phyloP scores from a whole-genome alignment of 2,329 filamentous ascomycete genomes.

The Trichoderma sp. region DNA sequence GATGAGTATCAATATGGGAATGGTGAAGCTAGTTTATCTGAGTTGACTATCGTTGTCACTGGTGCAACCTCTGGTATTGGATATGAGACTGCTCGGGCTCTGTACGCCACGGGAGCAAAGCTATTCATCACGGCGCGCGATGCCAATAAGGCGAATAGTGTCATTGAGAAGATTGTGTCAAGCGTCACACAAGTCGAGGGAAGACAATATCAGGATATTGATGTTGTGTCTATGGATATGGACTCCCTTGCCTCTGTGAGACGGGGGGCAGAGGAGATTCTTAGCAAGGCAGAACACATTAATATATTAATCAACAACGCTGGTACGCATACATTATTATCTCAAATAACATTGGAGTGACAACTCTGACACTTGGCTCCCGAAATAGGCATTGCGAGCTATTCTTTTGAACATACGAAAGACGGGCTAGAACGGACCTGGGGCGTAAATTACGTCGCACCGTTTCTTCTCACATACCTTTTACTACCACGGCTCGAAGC shows the following conservation, averaged over 20 bases:
- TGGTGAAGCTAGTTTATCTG: background rate
- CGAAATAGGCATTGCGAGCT: background rate
- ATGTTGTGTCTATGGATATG: background rate
- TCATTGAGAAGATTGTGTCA: background rate
- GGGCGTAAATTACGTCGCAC: background rate
- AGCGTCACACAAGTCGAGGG: background rate
- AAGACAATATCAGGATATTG: background rate
- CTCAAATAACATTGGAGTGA: too few relatives aligned
- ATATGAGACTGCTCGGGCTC: background rate
- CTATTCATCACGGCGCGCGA: background rate
- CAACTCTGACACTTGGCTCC: too few relatives aligned
- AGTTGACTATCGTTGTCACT: background rate
- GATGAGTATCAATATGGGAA: background rate
- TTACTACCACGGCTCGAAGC: background rate
- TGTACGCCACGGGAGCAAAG: background rate
- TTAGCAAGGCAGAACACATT: background rate
- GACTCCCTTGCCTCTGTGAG: background rate
- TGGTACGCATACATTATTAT: background rate
- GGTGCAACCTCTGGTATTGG: background rate
- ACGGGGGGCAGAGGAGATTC: background rate
- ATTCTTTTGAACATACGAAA: background rate
- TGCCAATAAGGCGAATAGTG: background rate
- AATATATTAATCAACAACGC: conserved; percentile 1
- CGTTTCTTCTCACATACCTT: background rate
- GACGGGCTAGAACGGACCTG: background rate